Evolutionary conservation across 2,329 filamentous ascomycete genomes (phyloP).

Genomic region (Apiospora sp.): DNA sequence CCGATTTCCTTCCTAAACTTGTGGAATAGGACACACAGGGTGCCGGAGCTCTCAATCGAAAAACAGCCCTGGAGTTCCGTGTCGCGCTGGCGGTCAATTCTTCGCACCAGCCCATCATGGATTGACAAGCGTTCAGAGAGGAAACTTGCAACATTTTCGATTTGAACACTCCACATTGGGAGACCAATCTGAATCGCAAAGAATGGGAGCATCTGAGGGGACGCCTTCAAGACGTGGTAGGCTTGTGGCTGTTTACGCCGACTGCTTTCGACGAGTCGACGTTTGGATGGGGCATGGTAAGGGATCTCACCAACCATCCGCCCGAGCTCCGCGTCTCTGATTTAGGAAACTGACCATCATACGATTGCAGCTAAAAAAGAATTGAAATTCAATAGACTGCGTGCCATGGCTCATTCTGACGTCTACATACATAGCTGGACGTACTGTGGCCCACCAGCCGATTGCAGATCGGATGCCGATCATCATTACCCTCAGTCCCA

Average conservation of each 20-base stretch:
- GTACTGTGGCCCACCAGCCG: background rate
- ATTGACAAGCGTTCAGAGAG: too few species aligned
- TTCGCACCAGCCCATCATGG: too few species aligned
- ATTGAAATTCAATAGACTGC: too few species aligned
- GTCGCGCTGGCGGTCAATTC: background rate
- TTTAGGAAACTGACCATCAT: background rate
- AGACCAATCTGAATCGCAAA: background rate
- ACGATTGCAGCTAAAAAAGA: too few species aligned
- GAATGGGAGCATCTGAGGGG: background rate
- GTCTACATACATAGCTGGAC: too few species aligned
- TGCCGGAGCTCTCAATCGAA: background rate
- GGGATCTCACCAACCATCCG: background rate
- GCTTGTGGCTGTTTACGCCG: background rate
- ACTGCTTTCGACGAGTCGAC: background rate
- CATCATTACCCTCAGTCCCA: conserved; percentile 24
- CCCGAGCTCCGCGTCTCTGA: background rate
- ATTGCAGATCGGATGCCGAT: conserved; percentile 1
- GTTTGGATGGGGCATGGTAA: background rate
- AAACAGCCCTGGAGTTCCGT: background rate
- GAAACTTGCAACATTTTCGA: too few species aligned
- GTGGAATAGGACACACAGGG: background rate
- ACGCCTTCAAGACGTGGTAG: background rate
- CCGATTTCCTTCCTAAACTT: too few species aligned
- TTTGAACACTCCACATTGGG: background rate
- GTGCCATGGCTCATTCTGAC: too few species aligned